These are phyloP conservation scores for Madurella fahalii DNA, from an alignment of 2,329 filamentous ascomycete species.

Conservation along the genomic window DNA sequence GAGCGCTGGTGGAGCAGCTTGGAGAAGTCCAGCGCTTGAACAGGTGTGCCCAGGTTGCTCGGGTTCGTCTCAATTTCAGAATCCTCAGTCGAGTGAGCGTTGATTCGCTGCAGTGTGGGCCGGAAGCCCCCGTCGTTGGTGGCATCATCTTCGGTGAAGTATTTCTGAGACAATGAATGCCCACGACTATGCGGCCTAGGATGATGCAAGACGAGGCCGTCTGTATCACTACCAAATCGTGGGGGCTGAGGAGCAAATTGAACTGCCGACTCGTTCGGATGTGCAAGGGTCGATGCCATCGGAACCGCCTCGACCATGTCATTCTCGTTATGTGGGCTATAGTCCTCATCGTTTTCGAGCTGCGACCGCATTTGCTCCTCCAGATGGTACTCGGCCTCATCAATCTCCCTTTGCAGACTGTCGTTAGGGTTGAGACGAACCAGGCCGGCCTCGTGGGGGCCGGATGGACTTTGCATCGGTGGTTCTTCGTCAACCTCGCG, in stretches of 20 bases:
- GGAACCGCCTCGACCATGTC: slow-evolving; percentile 31
- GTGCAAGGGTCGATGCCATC: slow-evolving; percentile 27
- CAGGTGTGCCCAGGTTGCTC: slow-evolving; percentile 65
- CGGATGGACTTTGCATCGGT: slow-evolving; percentile 48
- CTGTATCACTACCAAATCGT: slow-evolving; percentile 50
- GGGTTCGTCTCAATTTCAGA: slow-evolving; percentile 71
- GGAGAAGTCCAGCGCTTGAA: slow-evolving; percentile 46
- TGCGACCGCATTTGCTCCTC: slow-evolving; percentile 76
- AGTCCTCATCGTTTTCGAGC: slow-evolving; percentile 68
- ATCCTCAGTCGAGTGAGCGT: slow-evolving; percentile 46
- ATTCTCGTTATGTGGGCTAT: slow-evolving; percentile 58
- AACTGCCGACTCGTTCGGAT: slow-evolving; percentile 43
- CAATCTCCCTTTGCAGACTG: slow-evolving; percentile 77
- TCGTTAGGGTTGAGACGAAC: slow-evolving; percentile 67
- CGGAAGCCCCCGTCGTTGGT: slow-evolving; percentile 37
- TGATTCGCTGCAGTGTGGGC: slow-evolving; percentile 38
- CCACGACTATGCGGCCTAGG: slow-evolving; percentile 70
- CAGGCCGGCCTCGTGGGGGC: slow-evolving; percentile 49
- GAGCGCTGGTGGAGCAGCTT: slow-evolving; percentile 50
- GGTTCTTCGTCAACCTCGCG: slow-evolving; percentile 69
- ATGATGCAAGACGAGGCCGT: slow-evolving; percentile 61
- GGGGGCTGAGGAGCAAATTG: slow-evolving; percentile 45
- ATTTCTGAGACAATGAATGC: slow-evolving; percentile 65
- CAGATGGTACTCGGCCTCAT: slow-evolving; percentile 80
- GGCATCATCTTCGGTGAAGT: slow-evolving; percentile 56